Percentiles rank a stretch among this genome's conserved stretches.
phyloP scores from a whole-genome alignment of 441 rosid genomes.

The Eruca vesicaria region DNA sequence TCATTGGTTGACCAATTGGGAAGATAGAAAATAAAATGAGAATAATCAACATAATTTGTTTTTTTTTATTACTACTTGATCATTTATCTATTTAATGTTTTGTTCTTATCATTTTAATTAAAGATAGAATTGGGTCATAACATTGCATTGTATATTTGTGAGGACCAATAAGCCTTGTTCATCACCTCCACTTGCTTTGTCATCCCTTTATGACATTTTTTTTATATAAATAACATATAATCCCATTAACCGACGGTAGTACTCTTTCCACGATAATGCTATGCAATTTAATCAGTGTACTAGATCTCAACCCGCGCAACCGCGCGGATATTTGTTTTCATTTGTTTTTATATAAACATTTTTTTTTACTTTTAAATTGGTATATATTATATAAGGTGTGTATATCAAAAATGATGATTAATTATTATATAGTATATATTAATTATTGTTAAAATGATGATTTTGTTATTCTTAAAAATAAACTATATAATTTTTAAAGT shows the following conservation, averaged over 20 bases:
- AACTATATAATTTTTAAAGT: too few species aligned
- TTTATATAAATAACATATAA: neutral
- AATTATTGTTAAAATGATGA: too few species aligned
- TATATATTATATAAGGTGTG: too few species aligned
- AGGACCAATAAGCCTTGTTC: neutral
- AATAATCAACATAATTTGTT: neutral
- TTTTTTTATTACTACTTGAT: neutral
- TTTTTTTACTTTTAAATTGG: too few species aligned
- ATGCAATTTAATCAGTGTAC: neutral
- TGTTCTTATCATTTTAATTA: neutral
- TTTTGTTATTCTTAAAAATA: too few species aligned
- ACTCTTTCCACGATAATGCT: neutral
- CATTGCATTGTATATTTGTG: neutral
- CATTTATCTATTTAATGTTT: neutral
- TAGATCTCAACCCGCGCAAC: too few species aligned
- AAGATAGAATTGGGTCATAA: too few species aligned
- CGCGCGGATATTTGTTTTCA: too few species aligned
- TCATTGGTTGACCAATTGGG: neutral
- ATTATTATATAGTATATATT: too few species aligned
- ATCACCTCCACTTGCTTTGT: conserved; percentile 13
- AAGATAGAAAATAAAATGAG: neutral
- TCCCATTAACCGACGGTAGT: neutral
- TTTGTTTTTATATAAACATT: too few species aligned
- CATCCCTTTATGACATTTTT: neutral
- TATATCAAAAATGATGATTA: too few species aligned